phyloP scores from a whole-genome alignment of 345 rosid genomes.

The Citrus sinensis region DVS_A1.0 CM039163.1:17191001-17191500 shows the following conservation, averaged over 20 bases:
- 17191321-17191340: slow-evolving; percentile 12
- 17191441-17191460: slow-evolving; percentile 58
- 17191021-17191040: background rate
- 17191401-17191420: slow-evolving; percentile 11
- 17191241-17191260: slow-evolving; percentile 16
- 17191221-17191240: background rate
- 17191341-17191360: slow-evolving; percentile 11
- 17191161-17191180: background rate
- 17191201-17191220: slow-evolving; percentile 49
- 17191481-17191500: slow-evolving; percentile 45
- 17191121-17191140: background rate
- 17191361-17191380: slow-evolving; percentile 15
- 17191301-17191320: slow-evolving; percentile 25
- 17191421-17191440: background rate
- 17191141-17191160: slow-evolving; percentile 27
- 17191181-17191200: slow-evolving; percentile 50
- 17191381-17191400: slow-evolving; percentile 20
- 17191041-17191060: background rate
- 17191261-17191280: slow-evolving; percentile 30
- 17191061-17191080: background rate
- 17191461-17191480: slow-evolving; percentile 34
- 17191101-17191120: background rate
- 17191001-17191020: background rate
- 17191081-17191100: background rate
- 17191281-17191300: background rate